phyloP scores from a whole-genome alignment of 148 eudicot genomes.

The Dysphania ambrosioides region DNA sequence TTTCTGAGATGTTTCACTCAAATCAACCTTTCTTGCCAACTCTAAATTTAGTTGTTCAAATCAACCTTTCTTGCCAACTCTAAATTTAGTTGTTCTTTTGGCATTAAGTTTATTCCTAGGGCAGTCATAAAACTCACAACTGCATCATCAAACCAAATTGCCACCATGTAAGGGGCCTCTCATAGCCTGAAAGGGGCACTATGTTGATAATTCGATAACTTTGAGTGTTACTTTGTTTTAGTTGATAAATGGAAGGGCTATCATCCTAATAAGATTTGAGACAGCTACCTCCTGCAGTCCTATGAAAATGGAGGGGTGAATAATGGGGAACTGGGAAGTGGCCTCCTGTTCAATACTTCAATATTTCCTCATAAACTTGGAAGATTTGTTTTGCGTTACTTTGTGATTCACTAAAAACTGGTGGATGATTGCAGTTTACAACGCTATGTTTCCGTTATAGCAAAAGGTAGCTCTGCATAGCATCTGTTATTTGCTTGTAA shows the following conservation, averaged over 20 bases:
- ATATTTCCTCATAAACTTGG: background rate
- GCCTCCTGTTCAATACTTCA: background rate
- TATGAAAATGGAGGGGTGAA: background rate
- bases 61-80: no score
- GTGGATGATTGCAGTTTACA: background rate
- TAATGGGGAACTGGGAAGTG: background rate
- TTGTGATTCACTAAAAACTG: background rate
- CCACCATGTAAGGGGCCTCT: no score
- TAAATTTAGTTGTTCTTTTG: no score
- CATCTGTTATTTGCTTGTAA: background rate
- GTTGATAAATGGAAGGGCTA: background rate
- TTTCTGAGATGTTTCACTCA: no score
- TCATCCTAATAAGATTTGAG: background rate
- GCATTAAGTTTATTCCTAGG: no score
- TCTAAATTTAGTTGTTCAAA: no score
- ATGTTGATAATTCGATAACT: background rate
- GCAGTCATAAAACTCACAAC: no score
- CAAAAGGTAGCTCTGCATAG: background rate
- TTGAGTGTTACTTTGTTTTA: background rate
- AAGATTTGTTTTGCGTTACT: background rate
- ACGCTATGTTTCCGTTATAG: background rate
- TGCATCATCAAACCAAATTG: no score
- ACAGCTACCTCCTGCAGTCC: background rate
- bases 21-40: no score
- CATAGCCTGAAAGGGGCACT: background rate